Evolutionary conservation across 305 asterid genomes (phyloP), one percentile per base, ranked within the genome.

Genomic region (Solanum hybrid): DNA sequence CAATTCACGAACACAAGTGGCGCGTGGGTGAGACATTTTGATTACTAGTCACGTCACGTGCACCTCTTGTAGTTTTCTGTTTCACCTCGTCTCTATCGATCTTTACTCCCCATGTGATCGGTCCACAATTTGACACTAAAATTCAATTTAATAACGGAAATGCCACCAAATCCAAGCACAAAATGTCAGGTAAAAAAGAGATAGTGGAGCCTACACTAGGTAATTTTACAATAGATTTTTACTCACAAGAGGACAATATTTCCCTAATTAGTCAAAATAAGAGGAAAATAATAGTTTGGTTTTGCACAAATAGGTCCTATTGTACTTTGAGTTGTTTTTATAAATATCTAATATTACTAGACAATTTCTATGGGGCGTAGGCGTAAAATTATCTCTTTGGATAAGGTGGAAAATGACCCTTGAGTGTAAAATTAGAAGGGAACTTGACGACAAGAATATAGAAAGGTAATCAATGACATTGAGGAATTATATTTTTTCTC

Each of bases 21-120:
- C 40, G 75, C 87, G 87, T 84, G 87, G 75, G 22, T 17, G 11
- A 56, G 10, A 20, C 69, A 56, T 17, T 56, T 56, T 56, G 66
- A 56, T 17, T 56, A 42, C 88, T 2, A 78, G 86, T 24, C 32
- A 14, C 11, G 37, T 84, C 75, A 84, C 87, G 87, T 84, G 87
- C 75, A 10, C 87, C 87, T 17, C 87, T 51, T 84, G 87, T 36
- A 31, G 75, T 84, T 84, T 85, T 88, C 80, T 77, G 80, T 64
- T 37, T 84, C 88, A 72, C 90, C 89, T 87, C 92, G 78, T 86
- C 88, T 40, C 66, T 27, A 9, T 91, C 91, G 90, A 86, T 72
- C 87, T 32, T 51, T 51, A 46, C 42, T 84, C 87, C 86, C 90
- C 91, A 91, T 81, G 92, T 91, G 92, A 75, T 38, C 16, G 22